Percentiles rank a stretch among this genome's conserved stretches.
Evolutionary conservation across 2,329 filamentous ascomycete species (phyloP).

Genomic region (Microdochium trichocladiopsis): DNA sequence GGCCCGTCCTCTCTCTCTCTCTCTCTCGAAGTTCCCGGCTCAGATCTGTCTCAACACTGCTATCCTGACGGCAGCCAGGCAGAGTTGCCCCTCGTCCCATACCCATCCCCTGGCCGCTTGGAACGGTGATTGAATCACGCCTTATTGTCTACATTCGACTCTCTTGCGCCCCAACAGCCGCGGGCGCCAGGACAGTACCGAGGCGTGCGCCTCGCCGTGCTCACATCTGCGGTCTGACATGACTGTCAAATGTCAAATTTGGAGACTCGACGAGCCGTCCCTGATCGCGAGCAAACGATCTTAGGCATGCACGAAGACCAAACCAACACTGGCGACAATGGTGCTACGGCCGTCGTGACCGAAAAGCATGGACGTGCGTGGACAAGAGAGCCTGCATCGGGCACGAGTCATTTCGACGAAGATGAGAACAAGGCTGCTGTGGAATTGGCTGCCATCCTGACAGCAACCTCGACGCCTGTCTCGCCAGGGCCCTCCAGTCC

Average conservation of each 20-base stretch:
- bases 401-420: conserved; percentile 2
- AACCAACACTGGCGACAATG: neutral
- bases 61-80: too few species aligned
- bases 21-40: too few species aligned
- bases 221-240: neutral
- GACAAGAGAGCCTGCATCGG: neutral
- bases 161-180: too few species aligned
- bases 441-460: conserved; percentile 37
- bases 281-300: neutral
- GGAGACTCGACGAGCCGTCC: neutral
- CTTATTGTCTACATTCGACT: too few species aligned
- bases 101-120: too few species aligned
- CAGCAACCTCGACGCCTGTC: conserved; percentile 44
- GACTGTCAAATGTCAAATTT: neutral
- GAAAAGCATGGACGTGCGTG: neutral
- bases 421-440: conserved; percentile 23
- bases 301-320: neutral
- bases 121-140: too few species aligned
- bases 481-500: conserved; percentile 47
- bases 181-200: too few species aligned
- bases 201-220: too few species aligned
- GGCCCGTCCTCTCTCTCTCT: too few species aligned
- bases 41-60: too few species aligned
- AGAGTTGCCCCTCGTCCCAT: too few species aligned
- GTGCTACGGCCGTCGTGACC: neutral